Evolutionary conservation across 2,329 filamentous ascomycete species (phyloP).

Genomic region (Paecilomyces variotii): DNA sequence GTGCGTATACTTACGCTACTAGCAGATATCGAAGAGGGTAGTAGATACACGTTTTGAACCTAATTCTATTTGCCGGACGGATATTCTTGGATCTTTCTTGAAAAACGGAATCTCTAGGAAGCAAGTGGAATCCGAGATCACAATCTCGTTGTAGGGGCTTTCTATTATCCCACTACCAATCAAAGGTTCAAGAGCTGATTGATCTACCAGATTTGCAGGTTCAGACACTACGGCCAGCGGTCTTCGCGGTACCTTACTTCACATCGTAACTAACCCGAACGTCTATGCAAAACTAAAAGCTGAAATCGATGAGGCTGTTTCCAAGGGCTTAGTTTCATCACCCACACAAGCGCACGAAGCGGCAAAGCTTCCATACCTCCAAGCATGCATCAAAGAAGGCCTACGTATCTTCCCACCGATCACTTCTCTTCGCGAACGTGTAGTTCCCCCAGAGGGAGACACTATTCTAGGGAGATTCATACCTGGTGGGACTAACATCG

Average conservation of each 20-base stretch:
- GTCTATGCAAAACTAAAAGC: conserved; percentile 13
- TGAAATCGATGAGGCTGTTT: background rate
- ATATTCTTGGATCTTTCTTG: background rate
- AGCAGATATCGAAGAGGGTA: background rate
- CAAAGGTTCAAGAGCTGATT: background rate
- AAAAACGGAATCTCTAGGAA: background rate
- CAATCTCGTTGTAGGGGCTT: background rate
- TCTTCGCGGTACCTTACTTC: conserved; percentile 28
- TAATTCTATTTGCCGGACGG: background rate
- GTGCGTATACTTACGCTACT: background rate
- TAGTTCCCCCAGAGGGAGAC: background rate
- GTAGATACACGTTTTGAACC: background rate
- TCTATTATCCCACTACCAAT: background rate
- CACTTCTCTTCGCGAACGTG: background rate
- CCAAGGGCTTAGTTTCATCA: background rate
- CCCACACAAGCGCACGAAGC: conserved; percentile 14
- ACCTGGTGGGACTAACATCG: background rate
- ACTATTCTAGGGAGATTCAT: background rate
- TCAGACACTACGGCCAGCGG: conserved; percentile 28
- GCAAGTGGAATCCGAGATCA: background rate
- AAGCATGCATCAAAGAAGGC: conserved; percentile 44
- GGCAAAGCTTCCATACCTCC: conserved; percentile 36
- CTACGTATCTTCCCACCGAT: conserved; percentile 28
- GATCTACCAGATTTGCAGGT: conserved; percentile 18
- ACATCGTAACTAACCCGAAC: conserved; percentile 25